phyloP scores from a whole-genome alignment of 2,329 filamentous ascomycete genomes.

The Talaromyces sp. region DNA sequence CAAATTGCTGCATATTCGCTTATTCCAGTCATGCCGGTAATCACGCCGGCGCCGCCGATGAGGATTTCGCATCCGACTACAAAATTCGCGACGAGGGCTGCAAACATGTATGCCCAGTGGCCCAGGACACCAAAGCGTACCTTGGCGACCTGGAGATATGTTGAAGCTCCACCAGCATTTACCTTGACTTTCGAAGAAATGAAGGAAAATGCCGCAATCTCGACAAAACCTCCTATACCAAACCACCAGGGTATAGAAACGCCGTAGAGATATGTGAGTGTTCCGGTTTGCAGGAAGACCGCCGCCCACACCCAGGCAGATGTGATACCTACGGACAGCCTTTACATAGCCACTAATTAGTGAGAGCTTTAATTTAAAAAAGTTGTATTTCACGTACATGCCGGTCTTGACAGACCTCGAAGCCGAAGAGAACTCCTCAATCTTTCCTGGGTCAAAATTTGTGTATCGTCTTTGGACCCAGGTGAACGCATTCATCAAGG shows the following conservation, averaged over 20 bases:
- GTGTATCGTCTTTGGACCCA: slow-evolving; percentile 43
- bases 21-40: slow-evolving; percentile 41
- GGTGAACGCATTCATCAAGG: slow-evolving; percentile 42
- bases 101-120: slow-evolving; percentile 42
- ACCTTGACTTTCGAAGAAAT: slow-evolving; percentile 45
- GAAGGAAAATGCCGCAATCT: slow-evolving; percentile 43
- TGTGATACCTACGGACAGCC: slow-evolving; percentile 47
- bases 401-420: slow-evolving; percentile 38
- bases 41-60: slow-evolving; percentile 39
- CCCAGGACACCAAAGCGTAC: slow-evolving; percentile 37
- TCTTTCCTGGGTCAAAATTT: slow-evolving; percentile 31
- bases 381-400: slow-evolving; percentile 22
- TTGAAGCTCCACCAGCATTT: slow-evolving; percentile 41
- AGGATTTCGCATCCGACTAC: slow-evolving; percentile 41
- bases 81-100: slow-evolving; percentile 42
- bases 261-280: slow-evolving; percentile 44
- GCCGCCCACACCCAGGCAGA: slow-evolving; percentile 52
- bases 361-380: no score
- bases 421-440: slow-evolving; percentile 50
- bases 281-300: slow-evolving; percentile 43
- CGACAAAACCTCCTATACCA: slow-evolving; percentile 38
- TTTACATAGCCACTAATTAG: neutral
- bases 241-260: slow-evolving; percentile 46
- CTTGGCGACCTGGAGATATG: slow-evolving; percentile 44
- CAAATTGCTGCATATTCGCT: slow-evolving; percentile 44